phyloP scores from a whole-genome alignment of 805 yeast genomes.

The Kodamaea fukazawae region DNA sequence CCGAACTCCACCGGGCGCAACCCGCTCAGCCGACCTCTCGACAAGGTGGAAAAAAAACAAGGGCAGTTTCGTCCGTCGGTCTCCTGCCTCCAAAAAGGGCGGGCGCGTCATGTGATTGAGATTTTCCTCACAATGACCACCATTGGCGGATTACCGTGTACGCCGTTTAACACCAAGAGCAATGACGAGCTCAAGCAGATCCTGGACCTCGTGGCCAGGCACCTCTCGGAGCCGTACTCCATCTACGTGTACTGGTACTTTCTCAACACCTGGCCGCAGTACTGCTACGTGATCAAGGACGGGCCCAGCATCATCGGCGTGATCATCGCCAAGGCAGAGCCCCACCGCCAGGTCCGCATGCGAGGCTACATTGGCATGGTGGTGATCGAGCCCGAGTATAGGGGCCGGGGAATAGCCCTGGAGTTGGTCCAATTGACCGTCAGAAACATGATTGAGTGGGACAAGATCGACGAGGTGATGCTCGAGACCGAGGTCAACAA shows the following conservation, averaged over 20 bases:
- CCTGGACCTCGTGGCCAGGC: conserved; percentile 59
- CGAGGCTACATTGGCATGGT: conserved; percentile 97
- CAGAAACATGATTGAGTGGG: conserved; percentile 56
- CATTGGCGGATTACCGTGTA: conserved; percentile 20
- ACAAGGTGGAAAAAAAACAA: no score
- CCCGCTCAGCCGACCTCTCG: background rate
- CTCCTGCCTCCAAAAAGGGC: no score
- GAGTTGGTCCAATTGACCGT: conserved; percentile 61
- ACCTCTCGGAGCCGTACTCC: conserved; percentile 92
- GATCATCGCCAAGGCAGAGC: conserved; percentile 76
- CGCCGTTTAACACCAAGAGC: conserved; percentile 19
- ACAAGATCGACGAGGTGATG: conserved; percentile 83
- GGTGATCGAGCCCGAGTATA: conserved; percentile 67
- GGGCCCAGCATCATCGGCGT: conserved; percentile 62
- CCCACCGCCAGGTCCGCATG: conserved; percentile 66
- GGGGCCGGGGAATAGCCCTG: conserved; percentile 85
- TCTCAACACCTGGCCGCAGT: conserved; percentile 85
- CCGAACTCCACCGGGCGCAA: conserved; percentile 2
- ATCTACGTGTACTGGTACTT: conserved; percentile 90
- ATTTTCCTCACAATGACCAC: background rate
- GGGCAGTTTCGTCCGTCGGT: no score
- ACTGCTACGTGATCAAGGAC: conserved; percentile 61
- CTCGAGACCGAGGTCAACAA: conserved; percentile 90
- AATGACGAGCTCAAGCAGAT: conserved; percentile 48
- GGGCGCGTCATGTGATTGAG: no score